A percentile compares a stretch with the other conserved stretches of the same genome.
Evolutionary conservation across 1,284 basidiomycete genomes (phyloP).

Genomic region (Peniophora sp.): DNA sequence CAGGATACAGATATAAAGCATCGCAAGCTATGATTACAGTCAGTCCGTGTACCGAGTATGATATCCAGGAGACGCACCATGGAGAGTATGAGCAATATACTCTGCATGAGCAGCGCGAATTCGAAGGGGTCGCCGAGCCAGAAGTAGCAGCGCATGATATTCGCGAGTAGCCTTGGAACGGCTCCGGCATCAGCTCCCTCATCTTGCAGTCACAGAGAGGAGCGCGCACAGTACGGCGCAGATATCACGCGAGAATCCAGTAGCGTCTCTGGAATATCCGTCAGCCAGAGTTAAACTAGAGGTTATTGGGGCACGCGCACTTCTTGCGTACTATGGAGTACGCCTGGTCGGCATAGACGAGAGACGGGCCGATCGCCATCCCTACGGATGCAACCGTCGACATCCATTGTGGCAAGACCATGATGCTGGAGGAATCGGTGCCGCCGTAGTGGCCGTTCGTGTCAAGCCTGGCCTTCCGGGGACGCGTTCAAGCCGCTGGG

Average conservation of each 20-base stretch:
- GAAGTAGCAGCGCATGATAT: conserved; percentile 81
- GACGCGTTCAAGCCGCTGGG: too few species aligned
- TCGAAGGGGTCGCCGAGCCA: conserved; percentile 82
- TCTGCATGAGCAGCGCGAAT: conserved; percentile 67
- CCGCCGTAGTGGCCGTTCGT: too few species aligned
- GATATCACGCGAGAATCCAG: conserved; percentile 79
- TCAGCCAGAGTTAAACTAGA: background rate
- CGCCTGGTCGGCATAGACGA: conserved; percentile 78
- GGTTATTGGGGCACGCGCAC: conserved; percentile 20
- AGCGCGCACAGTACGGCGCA: conserved; percentile 63
- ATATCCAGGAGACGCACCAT: conserved; percentile 50
- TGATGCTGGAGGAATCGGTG: background rate
- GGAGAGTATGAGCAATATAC: conserved; percentile 73
- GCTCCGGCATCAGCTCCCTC: conserved; percentile 2
- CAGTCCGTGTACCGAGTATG: too few species aligned
- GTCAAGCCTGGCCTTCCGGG: too few species aligned
- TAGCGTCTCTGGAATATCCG: conserved; percentile 53
- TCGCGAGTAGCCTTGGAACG: conserved; percentile 57
- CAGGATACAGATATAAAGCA: conserved; percentile 72
- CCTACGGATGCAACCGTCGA: conserved; percentile 52
- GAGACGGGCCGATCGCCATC: conserved; percentile 67
- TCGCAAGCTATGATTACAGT: conserved; percentile 44
- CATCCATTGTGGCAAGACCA: conserved; percentile 38
- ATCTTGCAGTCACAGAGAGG: conserved; percentile 7
- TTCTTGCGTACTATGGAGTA: conserved; percentile 66